Evolutionary conservation across 257 asterid genomes (phyloP).

Genomic region (Ophiorrhiza pumila): DNA sequence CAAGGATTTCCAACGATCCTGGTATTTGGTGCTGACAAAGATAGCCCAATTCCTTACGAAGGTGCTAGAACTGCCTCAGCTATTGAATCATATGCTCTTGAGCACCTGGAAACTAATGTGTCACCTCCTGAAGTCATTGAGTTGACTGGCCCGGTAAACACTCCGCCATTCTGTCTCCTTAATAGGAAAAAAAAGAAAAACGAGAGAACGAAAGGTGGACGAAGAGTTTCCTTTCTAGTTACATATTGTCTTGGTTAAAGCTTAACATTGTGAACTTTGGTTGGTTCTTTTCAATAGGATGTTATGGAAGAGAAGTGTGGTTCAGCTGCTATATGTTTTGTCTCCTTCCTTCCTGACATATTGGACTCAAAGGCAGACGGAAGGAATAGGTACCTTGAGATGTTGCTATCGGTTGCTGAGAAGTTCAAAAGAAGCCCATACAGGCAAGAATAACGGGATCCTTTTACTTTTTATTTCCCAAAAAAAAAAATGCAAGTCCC

Average conservation of each 20-base stretch:
- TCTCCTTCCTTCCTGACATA: conserved; percentile 88
- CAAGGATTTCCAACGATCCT: conserved; percentile 97
- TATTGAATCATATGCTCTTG: conserved; percentile 83
- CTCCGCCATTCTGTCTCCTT: neutral
- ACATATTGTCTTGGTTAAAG: neutral
- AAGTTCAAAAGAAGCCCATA: conserved; percentile 76
- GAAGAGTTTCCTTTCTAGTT: neutral
- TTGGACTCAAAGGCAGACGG: conserved; percentile 95
- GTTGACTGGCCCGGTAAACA: conserved; percentile 76
- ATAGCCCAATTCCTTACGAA: conserved; percentile 71
- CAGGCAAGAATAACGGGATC: conserved; percentile 49
- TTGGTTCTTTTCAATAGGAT: conserved; percentile 40
- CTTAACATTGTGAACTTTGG: neutral
- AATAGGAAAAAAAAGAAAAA: neutral
- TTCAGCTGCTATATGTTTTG: conserved; percentile 86
- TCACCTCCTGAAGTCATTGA: conserved; percentile 94
- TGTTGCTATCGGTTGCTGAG: conserved; percentile 75
- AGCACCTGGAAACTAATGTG: conserved; percentile 77
- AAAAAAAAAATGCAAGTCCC: neutral
- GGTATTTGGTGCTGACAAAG: conserved; percentile 95
- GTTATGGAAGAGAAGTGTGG: conserved; percentile 91
- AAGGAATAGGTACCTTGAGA: conserved; percentile 71
- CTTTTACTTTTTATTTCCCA: conserved; percentile 7
- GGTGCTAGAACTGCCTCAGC: conserved; percentile 92
- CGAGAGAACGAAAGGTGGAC: neutral